Conservation (phyloP, 495 filamentous ascomycete species). For the Penicillium coprophilum region DNA sequence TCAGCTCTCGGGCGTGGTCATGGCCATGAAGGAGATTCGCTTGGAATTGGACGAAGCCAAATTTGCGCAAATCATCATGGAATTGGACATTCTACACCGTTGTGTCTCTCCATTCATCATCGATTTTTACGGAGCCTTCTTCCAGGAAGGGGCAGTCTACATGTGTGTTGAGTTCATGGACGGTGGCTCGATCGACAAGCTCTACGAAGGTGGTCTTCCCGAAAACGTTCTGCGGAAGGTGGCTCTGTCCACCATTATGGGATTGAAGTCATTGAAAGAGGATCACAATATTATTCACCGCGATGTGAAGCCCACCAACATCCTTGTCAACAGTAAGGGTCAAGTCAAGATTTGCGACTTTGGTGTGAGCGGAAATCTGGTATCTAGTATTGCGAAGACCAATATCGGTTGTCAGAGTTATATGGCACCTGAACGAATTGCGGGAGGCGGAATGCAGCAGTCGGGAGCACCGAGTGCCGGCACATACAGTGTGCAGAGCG, state of each 20-base stretch:
- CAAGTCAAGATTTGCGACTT: conserved; percentile 99
- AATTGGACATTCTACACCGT: conserved; percentile 92
- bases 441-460: conserved; percentile 77
- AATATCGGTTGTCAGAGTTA: conserved; percentile 99
- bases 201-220: conserved; percentile 91
- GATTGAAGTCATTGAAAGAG: conserved; percentile 90
- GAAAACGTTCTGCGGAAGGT: conserved; percentile 89
- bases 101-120: conserved; percentile 95
- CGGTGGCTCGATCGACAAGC: conserved; percentile 95
- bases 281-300: conserved; percentile 99
- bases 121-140: conserved; percentile 98
- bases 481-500: conserved; percentile 96
- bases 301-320: conserved; percentile 98
- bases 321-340: conserved; percentile 83
- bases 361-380: conserved; percentile 93
- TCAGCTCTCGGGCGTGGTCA: conserved; percentile 67
- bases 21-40: conserved; percentile 99
- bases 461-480: conserved; percentile 69
- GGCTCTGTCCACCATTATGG: conserved; percentile 85
- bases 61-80: conserved; percentile 97
- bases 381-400: conserved; percentile 96
- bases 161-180: conserved; percentile 99
- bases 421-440: conserved; percentile 97
- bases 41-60: conserved; percentile 95
- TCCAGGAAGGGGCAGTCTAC: conserved; percentile 97